phyloP scores from a whole-genome alignment of 139 green algal species.

The Chlamydomonas eustigma region DNA sequence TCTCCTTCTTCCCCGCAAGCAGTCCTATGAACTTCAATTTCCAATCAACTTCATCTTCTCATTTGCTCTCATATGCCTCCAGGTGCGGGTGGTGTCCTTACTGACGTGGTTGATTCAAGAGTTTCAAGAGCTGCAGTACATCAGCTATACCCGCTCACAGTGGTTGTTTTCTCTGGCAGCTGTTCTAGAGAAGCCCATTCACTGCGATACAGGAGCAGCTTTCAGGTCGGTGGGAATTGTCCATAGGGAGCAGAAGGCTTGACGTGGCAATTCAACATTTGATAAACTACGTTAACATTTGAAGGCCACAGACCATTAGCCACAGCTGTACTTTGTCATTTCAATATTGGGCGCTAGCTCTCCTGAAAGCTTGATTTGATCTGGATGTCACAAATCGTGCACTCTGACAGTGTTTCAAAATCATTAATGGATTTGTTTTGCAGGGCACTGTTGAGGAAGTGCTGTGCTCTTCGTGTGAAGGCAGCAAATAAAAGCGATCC shows the following conservation, averaged over 20 bases:
- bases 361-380: background rate
- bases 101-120: background rate
- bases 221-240: slow-evolving; percentile 13
- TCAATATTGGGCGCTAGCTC: background rate
- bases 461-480: background rate
- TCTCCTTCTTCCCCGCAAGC: no score
- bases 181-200: slow-evolving; percentile 33
- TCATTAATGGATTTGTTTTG: no score
- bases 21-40: no score
- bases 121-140: background rate
- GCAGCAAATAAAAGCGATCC: background rate
- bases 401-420: background rate
- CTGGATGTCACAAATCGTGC: background rate
- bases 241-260: background rate
- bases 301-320: background rate
- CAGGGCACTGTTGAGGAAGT: background rate
- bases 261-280: no score
- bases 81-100: background rate
- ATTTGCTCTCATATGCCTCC: no score
- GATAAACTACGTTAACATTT: no score
- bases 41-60: no score
- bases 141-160: slow-evolving; percentile 20
- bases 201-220: slow-evolving; percentile 19
- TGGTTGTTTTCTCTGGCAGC: slow-evolving; percentile 36
- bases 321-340: background rate